A percentile compares a stretch with the other conserved stretches of the same genome.
Conservation (phyloP, 805 yeast species). For the Teunomyces barrocoloradensis region DNA sequence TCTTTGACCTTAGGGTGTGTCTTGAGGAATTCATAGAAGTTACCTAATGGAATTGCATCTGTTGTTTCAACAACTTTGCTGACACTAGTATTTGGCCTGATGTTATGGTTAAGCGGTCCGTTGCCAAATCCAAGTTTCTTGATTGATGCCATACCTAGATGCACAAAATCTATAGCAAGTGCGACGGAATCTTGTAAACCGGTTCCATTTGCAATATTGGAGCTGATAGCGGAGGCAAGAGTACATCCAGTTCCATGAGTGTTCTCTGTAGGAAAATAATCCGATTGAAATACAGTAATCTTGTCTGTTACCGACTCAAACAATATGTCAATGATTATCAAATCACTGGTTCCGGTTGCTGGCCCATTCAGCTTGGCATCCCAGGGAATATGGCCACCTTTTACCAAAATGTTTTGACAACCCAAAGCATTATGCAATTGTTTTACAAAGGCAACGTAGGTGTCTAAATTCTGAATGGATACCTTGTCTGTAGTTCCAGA, state of each 20-base stretch:
- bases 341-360: not conserved
- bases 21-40: constrained; percentile 45
- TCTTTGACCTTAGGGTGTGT: constrained; percentile 54
- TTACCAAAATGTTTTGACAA: constrained; percentile 58
- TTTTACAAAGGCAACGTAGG: constrained; percentile 23
- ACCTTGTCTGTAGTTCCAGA: constrained; percentile 15
- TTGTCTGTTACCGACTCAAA: constrained; percentile 40
- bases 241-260: constrained; percentile 95
- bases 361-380: constrained; percentile 9
- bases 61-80: constrained; percentile 8
- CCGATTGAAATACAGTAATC: constrained; percentile 47
- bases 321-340: constrained; percentile 48
- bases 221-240: constrained; percentile 74
- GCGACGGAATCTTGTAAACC: constrained; percentile 49
- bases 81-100: constrained; percentile 21
- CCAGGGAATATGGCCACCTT: constrained; percentile 78
- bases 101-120: constrained; percentile 77
- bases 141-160: constrained; percentile 51
- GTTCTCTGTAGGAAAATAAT: constrained; percentile 44
- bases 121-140: constrained; percentile 47
- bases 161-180: constrained; percentile 62
- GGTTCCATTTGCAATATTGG: constrained; percentile 62
- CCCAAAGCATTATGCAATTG: constrained; percentile 27
- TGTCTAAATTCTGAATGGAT: constrained; percentile 31
- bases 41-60: not conserved